phyloP scores from a whole-genome alignment of 1,284 basidiomycete genomes.

The Trametes versicolor region DNA sequence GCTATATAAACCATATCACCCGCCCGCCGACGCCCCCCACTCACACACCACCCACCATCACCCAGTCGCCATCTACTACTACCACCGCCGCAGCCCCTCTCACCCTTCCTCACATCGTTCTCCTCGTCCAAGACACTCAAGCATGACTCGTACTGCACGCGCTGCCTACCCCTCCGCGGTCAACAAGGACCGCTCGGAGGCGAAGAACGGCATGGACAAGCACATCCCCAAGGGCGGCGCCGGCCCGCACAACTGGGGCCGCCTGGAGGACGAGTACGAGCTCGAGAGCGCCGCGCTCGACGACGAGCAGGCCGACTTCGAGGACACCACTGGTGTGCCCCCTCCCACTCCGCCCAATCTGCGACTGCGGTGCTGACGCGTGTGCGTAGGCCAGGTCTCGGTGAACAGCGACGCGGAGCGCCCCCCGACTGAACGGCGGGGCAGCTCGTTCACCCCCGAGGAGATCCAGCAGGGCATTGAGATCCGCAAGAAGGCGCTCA shows the following conservation, averaged over 20 bases:
- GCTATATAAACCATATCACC: slow-evolving; percentile 24
- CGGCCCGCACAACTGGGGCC: slow-evolving; percentile 88
- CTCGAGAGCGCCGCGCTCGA: slow-evolving; percentile 62
- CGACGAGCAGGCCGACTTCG: slow-evolving; percentile 60
- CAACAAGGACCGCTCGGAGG: slow-evolving; percentile 80
- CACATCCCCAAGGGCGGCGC: slow-evolving; percentile 82
- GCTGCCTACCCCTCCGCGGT: slow-evolving; percentile 79
- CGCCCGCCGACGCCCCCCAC: slow-evolving; percentile 7
- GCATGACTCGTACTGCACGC: slow-evolving; percentile 83
- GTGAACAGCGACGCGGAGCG: slow-evolving; percentile 25
- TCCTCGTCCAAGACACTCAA: not conserved
- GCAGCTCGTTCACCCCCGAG: slow-evolving; percentile 64
- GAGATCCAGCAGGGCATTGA: slow-evolving; percentile 71
- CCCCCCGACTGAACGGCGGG: slow-evolving; percentile 37
- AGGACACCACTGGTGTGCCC: slow-evolving; percentile 41
- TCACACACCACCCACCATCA: slow-evolving; percentile 15
- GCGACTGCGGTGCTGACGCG: slow-evolving; percentile 7
- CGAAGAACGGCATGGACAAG: slow-evolving; percentile 79
- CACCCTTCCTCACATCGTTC: not conserved
- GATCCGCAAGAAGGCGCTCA: slow-evolving; percentile 75
- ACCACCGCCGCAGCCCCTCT: not conserved
- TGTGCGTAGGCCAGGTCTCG: slow-evolving; percentile 19
- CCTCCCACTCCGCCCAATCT: not conserved
- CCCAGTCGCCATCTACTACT: not conserved
- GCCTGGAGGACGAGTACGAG: slow-evolving; percentile 67